Percentiles rank a stretch among this genome's conserved stretches.
phyloP scores from a whole-genome alignment of 192 early-diverging fungal genomes.

The Coemansia sp. region DNA sequence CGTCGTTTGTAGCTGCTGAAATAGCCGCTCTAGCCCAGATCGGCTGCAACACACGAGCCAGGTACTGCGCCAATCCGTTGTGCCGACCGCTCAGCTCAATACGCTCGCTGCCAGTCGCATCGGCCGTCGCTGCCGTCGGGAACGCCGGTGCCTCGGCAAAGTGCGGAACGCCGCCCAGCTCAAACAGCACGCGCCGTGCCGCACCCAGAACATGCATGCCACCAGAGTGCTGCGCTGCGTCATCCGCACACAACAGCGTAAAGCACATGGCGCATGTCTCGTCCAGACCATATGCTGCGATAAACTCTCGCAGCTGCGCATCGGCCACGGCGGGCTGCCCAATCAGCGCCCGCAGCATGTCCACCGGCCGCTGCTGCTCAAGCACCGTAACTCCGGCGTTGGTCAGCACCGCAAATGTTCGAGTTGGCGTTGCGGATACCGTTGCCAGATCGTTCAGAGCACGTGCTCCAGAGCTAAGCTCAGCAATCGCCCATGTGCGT shows the following conservation, averaged over 20 bases:
- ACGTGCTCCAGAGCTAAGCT: slow-evolving; percentile 32
- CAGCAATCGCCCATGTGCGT: slow-evolving; percentile 79
- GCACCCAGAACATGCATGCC: slow-evolving; percentile 33
- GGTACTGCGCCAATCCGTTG: slow-evolving; percentile 72
- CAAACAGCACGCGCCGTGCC: slow-evolving; percentile 43
- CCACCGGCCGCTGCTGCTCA: slow-evolving; percentile 74
- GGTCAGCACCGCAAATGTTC: slow-evolving; percentile 72
- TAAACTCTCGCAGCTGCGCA: slow-evolving; percentile 52
- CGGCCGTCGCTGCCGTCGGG: not conserved
- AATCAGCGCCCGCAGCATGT: slow-evolving; percentile 65
- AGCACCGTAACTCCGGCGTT: slow-evolving; percentile 68
- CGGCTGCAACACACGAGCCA: slow-evolving; percentile 68
- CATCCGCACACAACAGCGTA: slow-evolving; percentile 60
- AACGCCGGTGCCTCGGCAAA: slow-evolving; percentile 33
- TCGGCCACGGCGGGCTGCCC: slow-evolving; percentile 41
- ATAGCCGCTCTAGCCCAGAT: slow-evolving; percentile 63
- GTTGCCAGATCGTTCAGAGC: slow-evolving; percentile 67
- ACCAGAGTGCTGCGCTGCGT: slow-evolving; percentile 1
- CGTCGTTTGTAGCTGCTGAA: not conserved
- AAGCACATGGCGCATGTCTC: slow-evolving; percentile 88
- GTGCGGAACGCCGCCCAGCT: slow-evolving; percentile 48
- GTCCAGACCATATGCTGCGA: slow-evolving; percentile 57
- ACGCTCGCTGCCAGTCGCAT: slow-evolving; percentile 12
- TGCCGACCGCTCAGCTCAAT: slow-evolving; percentile 66
- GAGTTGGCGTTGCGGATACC: slow-evolving; percentile 55